A percentile compares a stretch with the other conserved stretches of the same genome.
Evolutionary conservation across 805 yeast species (phyloP).

Genomic region (Candida sakaeoensis): DNA sequence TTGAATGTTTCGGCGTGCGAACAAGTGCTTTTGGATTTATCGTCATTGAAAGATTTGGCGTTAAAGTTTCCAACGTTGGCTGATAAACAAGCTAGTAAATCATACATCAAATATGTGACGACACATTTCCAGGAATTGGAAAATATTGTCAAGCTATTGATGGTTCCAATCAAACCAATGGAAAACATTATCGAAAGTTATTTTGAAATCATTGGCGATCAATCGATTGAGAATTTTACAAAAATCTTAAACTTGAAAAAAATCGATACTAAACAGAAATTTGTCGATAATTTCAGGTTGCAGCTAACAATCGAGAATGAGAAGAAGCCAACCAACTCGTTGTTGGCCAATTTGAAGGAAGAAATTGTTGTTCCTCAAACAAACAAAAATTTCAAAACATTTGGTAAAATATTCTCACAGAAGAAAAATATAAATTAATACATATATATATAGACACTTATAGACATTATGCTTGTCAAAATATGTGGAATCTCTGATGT

Average conservation of each 20-base stretch:
- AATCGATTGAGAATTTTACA: slow-evolving; percentile 55
- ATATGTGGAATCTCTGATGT: slow-evolving; percentile 76
- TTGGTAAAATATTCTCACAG: slow-evolving; percentile 49
- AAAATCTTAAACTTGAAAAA: slow-evolving; percentile 67
- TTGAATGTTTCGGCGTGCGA: slow-evolving; percentile 67
- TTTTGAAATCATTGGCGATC: slow-evolving; percentile 64
- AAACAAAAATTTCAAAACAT: slow-evolving; percentile 56
- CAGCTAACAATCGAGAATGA: slow-evolving; percentile 27
- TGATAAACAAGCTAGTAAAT: slow-evolving; percentile 26
- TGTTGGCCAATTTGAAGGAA: slow-evolving; percentile 14
- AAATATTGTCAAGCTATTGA: slow-evolving; percentile 61
- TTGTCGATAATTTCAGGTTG: slow-evolving; percentile 34
- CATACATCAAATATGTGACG: slow-evolving; percentile 42
- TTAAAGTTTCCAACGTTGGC: slow-evolving; percentile 38
- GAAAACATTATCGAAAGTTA: slow-evolving; percentile 63
- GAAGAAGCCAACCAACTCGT: slow-evolving; percentile 1
- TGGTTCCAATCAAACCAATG: slow-evolving; percentile 60
- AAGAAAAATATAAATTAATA: too few species aligned
- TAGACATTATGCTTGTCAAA: slow-evolving; percentile 51
- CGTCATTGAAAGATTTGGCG: slow-evolving; percentile 56
- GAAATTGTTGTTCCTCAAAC: slow-evolving; percentile 34
- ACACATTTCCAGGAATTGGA: slow-evolving; percentile 46
- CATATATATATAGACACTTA: too few species aligned
- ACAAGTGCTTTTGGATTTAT: slow-evolving; percentile 73
- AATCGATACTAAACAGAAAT: slow-evolving; percentile 32